phyloP scores from a whole-genome alignment of 2,329 filamentous ascomycete species.

The Verticillium klebahnii region DNA sequence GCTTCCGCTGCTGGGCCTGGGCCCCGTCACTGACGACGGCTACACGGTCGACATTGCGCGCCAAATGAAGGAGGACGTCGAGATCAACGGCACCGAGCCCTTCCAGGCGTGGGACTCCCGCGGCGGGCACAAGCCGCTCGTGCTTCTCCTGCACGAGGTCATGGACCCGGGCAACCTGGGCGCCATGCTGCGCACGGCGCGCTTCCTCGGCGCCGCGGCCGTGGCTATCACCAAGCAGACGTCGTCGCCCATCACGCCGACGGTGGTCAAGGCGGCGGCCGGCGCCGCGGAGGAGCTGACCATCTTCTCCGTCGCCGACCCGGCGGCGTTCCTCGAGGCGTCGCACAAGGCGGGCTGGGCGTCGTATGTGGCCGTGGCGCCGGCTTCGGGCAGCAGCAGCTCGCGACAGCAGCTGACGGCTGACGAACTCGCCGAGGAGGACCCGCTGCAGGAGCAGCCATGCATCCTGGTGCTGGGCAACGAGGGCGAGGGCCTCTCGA shows the following conservation, averaged over 20 bases:
- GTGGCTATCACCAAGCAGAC: slow-evolving; percentile 71
- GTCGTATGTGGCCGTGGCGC: slow-evolving; percentile 70
- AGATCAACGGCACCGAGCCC: slow-evolving; percentile 63
- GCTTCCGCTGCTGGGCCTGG: slow-evolving; percentile 59
- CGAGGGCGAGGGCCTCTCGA: slow-evolving; percentile 71
- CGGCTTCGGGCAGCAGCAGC: slow-evolving; percentile 23
- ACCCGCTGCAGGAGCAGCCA: slow-evolving; percentile 56
- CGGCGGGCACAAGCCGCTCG: slow-evolving; percentile 57
- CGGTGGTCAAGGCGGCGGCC: slow-evolving; percentile 81
- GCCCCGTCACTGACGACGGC: slow-evolving; percentile 40
- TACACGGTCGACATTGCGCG: slow-evolving; percentile 58
- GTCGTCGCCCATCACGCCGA: slow-evolving; percentile 69
- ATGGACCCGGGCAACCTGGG: slow-evolving; percentile 88
- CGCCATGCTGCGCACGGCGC: slow-evolving; percentile 80
- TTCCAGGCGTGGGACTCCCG: slow-evolving; percentile 38
- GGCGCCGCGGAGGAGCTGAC: slow-evolving; percentile 80
- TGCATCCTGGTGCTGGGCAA: slow-evolving; percentile 79
- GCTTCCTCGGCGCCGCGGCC: slow-evolving; percentile 85
- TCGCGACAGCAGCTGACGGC: slow-evolving; percentile 38
- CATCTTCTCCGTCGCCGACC: slow-evolving; percentile 64
- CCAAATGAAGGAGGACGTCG: slow-evolving; percentile 70
- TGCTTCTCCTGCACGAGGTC: slow-evolving; percentile 71
- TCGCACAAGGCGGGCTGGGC: slow-evolving; percentile 74
- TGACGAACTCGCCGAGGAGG: slow-evolving; percentile 40
- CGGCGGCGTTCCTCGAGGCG: slow-evolving; percentile 63